Evolutionary conservation across 768 basidiomycete species (phyloP), one percentile per base, ranked within the genome.

Genomic region (Royoungia palumana): DNA sequence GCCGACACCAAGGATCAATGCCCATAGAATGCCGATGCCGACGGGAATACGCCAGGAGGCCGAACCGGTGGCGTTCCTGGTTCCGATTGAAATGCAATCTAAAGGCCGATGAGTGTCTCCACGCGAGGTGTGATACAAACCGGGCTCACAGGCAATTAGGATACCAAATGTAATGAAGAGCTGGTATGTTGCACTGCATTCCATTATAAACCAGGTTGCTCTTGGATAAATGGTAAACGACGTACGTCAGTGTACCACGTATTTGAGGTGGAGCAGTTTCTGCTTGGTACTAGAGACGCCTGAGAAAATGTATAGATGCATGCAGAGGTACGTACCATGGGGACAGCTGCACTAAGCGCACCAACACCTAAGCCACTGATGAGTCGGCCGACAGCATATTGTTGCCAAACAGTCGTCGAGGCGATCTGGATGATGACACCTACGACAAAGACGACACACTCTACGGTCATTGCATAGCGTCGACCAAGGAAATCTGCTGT

Each of bases 241-340:
- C 48, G 35, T 43, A 68, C 30, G 83, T 85, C 25, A 85, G 67
- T 1, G 83, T 78, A 4, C 87, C 86, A 45, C 87, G 78, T 47
- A 89, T 81, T 54, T 86, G 79, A 11, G 81, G 73, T 12, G 87
- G 87, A 0, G 84, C 85, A 0, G 81, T 82, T 64, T 87, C 85
- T 9, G 83, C 82, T 75, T 85, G 81, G 62, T 83, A 87, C 75
- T 79, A 42, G 27, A 49, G 44, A 34, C 6, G 2, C 28, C 6
- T 55, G 24, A 61, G 50, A 41, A 41, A 19, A 38, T 30, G 22
- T 41, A 43, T 35, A 41, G 28, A 27, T 9, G 30, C 13, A 25
- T 36, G 21, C 35, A 62, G 24, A 41, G 12, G 9, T 19, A 52
- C 49, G 36, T 46, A 77, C 78, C 71, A 85, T 81, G 0, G 84